phyloP scores from a whole-genome alignment of 495 filamentous ascomycete genomes.

The Daldinia decipiens region DNA sequence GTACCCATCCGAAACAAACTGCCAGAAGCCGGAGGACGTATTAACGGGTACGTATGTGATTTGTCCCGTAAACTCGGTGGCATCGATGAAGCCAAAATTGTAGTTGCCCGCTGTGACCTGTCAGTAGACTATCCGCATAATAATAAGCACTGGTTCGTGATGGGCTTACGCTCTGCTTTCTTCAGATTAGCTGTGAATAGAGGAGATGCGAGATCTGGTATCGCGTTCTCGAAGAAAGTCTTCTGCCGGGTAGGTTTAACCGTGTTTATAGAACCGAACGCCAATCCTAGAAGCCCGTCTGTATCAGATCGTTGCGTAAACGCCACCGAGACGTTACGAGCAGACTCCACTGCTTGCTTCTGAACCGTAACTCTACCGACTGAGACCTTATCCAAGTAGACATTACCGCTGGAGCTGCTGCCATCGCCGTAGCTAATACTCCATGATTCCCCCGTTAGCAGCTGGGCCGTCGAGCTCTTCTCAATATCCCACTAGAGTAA shows the following conservation, averaged over 20 bases:
- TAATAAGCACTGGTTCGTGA: background rate
- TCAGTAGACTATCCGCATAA: conserved; percentile 9
- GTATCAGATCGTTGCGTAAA: conserved; percentile 70
- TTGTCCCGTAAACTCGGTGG: conserved; percentile 66
- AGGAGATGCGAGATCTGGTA: conserved; percentile 65
- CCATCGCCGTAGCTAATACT: conserved; percentile 79
- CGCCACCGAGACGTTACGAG: conserved; percentile 67
- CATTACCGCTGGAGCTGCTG: conserved; percentile 72
- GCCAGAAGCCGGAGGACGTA: conserved; percentile 74
- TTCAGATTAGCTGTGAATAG: conserved; percentile 80
- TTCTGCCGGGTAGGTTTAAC: conserved; percentile 69
- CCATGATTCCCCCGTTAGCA: conserved; percentile 68
- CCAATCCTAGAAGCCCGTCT: conserved; percentile 81
- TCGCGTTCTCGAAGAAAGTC: conserved; percentile 82
- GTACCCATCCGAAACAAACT: conserved; percentile 72
- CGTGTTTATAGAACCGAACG: conserved; percentile 77
- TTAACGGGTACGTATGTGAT: conserved; percentile 71
- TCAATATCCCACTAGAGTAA: conserved; percentile 64
- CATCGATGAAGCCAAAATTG: conserved; percentile 73
- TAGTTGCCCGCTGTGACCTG: conserved; percentile 63
- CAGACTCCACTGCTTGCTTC: conserved; percentile 78
- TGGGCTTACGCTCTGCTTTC: conserved; percentile 61
- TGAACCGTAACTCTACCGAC: conserved; percentile 74
- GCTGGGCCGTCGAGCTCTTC: conserved; percentile 59
- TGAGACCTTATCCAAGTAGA: conserved; percentile 80